Conservation (phyloP, 805 yeast species). For the Candida michaelii region DNA sequence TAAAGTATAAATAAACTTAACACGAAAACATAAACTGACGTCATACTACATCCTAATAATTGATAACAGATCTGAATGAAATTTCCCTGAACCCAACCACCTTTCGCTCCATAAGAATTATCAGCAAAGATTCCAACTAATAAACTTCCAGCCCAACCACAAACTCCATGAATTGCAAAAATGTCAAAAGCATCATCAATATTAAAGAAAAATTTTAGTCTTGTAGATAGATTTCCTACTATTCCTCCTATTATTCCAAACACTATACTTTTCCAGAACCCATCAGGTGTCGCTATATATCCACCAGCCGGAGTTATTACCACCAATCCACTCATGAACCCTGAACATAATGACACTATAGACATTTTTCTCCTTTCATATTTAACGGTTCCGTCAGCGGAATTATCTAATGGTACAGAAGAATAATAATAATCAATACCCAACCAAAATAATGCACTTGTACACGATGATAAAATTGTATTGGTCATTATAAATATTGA, state of each 20-base stretch:
- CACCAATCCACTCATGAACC: conserved; percentile 42
- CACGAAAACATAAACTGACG: conserved; percentile 34
- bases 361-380: conserved; percentile 33
- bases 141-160: conserved; percentile 41
- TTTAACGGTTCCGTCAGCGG: not conserved
- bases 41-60: conserved; percentile 35
- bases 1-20: conserved; percentile 32
- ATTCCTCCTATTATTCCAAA: conserved; percentile 41
- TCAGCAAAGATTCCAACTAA: conserved; percentile 43
- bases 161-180: conserved; percentile 44
- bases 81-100: conserved; percentile 43
- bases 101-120: conserved; percentile 27
- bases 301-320: conserved; percentile 47
- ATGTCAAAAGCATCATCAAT: conserved; percentile 46
- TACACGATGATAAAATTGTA: conserved; percentile 33
- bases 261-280: conserved; percentile 41
- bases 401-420: conserved; percentile 34
- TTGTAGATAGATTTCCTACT: conserved; percentile 36
- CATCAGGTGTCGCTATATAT: conserved; percentile 31
- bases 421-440: conserved; percentile 40
- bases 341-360: conserved; percentile 39
- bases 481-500: conserved; percentile 33
- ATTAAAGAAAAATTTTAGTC: conserved; percentile 36
- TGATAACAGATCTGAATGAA: conserved; percentile 45
- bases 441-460: conserved; percentile 38